Evolutionary conservation across 2,329 filamentous ascomycete species (phyloP), one percentile per base, ranked within the genome.

Genomic region (Colletotrichum sp.): DNA sequence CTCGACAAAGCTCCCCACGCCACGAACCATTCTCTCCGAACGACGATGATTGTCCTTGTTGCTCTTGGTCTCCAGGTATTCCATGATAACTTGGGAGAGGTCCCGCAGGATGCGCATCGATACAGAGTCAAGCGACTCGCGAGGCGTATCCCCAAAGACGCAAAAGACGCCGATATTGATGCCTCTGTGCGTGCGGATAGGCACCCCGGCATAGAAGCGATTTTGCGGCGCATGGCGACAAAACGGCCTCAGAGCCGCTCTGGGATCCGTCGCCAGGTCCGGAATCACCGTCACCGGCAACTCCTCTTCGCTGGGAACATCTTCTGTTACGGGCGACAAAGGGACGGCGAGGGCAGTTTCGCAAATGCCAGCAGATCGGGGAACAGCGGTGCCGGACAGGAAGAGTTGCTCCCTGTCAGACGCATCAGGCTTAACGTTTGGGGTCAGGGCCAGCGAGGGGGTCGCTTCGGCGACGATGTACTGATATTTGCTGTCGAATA

Each of bases 391-490:
- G 2, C 82, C 81, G 65, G 80, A 80, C 2, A 83, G 78, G 74
- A 79, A 78, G 6, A 81, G 39, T 6, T 78, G 52, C 13, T 77
- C 71, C 4, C 71, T 72, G 1, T 39, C 16, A 13, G 24, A 39
- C 12, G 60, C 34, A 2, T 28, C 21, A 4, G 4, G 62, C 55
- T 21, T 69, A 67, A 5, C 78, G 34, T 26, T 80, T 78, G 71
- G 83, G 59, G 81, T 79, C 5, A 90, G 78, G 0, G 84, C 84
- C 2, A 86, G 81, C 1, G 82, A 82, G 1, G 84, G 83, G 1
- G 88, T 89, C 5, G 89, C 88, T 76, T 91, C 89, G 66, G 89
- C 88, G n/a, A 91, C 81, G 21, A 91, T 81, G 75, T 90, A 86
- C 76, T 91, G 89, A 55, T 84, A 79, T 4, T 83, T 82, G 7